Evolutionary conservation across 352 stramenopile species (phyloP), one percentile per base, ranked within the genome.

Genomic region (Phytophthora niederhauseri): DNA sequence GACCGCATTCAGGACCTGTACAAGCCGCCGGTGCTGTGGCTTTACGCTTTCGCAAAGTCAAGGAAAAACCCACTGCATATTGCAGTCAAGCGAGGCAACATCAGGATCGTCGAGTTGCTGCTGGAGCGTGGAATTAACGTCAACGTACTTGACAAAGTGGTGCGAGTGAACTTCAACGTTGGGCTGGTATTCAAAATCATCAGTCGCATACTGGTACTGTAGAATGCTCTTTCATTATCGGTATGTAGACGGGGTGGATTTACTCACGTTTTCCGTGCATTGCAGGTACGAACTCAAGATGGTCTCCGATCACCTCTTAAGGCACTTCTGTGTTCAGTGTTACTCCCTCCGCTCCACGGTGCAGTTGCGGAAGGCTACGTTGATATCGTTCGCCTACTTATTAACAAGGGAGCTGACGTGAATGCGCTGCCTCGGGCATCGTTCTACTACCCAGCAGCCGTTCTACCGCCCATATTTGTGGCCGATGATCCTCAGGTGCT

Each of bases 41-140:
- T 87, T 20, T 86, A 76, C 56, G 73, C 83, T 46, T 90, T 93
- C 43, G 85, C 84, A 0, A 73, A 76, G 36, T 95, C 87, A 0
- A 69, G 68, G 34, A 93, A 93, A 63, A 95, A 94, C 24, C 87
- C 87, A 28, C 75, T 95, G 6, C 87, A 95, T 59, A 75, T 93
- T 50, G 85, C 87, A 1, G 87, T 84, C 4, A 80, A 80, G 57
- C 73, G 77, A 24, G 85, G 84, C 34, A 72, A 91, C 50, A 51
- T 86, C 2, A 48, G 63, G n/a, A 80, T 93, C 43, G 81, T 93
- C n/a, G 50, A 85, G 51, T 57, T 90, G 1, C 67, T 95, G 22
- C 63, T 95, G 4, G 68, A 68, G 7, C 68, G 80, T 15, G 81
- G 79, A 1, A 81, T 91, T 38, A 75, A 90, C 41, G 80, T 88